Conservation (phyloP, 805 yeast genomes). For the Ogataea saltuana region DNA sequence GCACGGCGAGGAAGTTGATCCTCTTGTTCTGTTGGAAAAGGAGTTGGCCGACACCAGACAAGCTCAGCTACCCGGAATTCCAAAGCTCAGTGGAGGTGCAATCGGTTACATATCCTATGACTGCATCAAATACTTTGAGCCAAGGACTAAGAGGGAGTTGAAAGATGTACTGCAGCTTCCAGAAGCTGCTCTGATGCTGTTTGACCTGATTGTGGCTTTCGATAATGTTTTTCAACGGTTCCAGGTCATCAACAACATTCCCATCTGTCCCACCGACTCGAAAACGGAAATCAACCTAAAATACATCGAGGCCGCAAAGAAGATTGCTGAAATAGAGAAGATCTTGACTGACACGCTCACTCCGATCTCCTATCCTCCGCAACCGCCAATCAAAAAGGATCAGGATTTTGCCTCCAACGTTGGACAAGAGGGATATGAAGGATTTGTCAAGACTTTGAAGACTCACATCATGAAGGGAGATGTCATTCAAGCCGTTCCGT, state of each 20-base stretch:
- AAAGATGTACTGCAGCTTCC: constrained; percentile 84
- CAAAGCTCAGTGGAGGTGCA: constrained; percentile 91
- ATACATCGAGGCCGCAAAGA: constrained; percentile 53
- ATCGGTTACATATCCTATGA: constrained; percentile 95
- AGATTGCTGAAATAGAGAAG: constrained; percentile 56
- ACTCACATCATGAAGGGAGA: constrained; percentile 87
- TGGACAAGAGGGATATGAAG: constrained; percentile 92
- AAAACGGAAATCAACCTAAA: constrained; percentile 41
- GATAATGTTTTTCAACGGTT: constrained; percentile 94
- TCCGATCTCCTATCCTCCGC: constrained; percentile 65
- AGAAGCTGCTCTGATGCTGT: constrained; percentile 89
- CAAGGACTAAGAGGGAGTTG: constrained; percentile 72
- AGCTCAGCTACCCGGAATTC: constrained; percentile 79
- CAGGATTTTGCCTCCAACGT: constrained; percentile 83
- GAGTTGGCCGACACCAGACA: constrained; percentile 68
- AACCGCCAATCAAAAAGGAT: constrained; percentile 64
- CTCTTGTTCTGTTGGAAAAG: constrained; percentile 68
- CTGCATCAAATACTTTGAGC: constrained; percentile 96
- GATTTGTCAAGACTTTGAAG: constrained; percentile 73
- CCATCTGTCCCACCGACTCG: constrained; percentile 39
- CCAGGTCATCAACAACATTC: constrained; percentile 83
- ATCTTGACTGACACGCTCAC: constrained; percentile 45
- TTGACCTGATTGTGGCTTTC: constrained; percentile 85
- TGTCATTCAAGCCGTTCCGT: constrained; percentile 96
- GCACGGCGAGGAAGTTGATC: constrained; percentile 69